phyloP scores from a whole-genome alignment of 2,329 filamentous ascomycete species.

The Penicillium italicum region DNA sequence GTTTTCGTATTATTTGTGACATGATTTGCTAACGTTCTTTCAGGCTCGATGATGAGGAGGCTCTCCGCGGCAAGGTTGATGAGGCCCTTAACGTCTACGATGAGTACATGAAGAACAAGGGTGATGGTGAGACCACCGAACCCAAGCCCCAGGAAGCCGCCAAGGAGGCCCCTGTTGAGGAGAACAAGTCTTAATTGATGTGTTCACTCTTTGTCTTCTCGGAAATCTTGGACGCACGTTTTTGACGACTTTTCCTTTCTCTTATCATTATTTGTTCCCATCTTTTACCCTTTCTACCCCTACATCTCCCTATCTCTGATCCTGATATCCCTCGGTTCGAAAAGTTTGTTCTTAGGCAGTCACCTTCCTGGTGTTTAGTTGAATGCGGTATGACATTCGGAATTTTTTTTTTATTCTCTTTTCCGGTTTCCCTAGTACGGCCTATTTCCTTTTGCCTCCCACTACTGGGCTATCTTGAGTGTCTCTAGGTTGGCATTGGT shows the following conservation, averaged over 20 bases:
- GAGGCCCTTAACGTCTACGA: constrained; percentile 97
- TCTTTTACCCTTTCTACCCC: constrained; percentile 21
- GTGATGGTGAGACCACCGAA: constrained; percentile 44
- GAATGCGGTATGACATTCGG: constrained; percentile 31
- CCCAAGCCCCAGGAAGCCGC: constrained; percentile 45
- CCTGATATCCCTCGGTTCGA: constrained; percentile 44
- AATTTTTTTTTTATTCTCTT: constrained; percentile 16
- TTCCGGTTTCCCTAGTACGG: constrained; percentile 9
- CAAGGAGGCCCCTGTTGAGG: constrained; percentile 43
- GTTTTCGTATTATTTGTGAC: neutral
- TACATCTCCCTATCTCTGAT: constrained; percentile 28
- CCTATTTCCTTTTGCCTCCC: neutral
- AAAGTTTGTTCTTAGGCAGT: constrained; percentile 39
- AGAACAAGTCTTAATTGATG: constrained; percentile 40
- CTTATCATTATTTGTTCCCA: constrained; percentile 23
- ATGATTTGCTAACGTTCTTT: constrained; percentile 17
- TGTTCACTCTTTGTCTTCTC: constrained; percentile 24
- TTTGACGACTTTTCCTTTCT: constrained; percentile 36
- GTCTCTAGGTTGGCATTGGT: constrained; percentile 9
- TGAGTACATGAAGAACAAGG: constrained; percentile 92
- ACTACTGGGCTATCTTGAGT: neutral
- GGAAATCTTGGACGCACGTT: constrained; percentile 33
- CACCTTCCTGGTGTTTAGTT: constrained; percentile 32
- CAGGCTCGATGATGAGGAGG: constrained; percentile 83
- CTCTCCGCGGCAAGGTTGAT: constrained; percentile 91